phyloP scores from a whole-genome alignment of 2,329 filamentous ascomycete species.

The Huntiella decipiens region DNA sequence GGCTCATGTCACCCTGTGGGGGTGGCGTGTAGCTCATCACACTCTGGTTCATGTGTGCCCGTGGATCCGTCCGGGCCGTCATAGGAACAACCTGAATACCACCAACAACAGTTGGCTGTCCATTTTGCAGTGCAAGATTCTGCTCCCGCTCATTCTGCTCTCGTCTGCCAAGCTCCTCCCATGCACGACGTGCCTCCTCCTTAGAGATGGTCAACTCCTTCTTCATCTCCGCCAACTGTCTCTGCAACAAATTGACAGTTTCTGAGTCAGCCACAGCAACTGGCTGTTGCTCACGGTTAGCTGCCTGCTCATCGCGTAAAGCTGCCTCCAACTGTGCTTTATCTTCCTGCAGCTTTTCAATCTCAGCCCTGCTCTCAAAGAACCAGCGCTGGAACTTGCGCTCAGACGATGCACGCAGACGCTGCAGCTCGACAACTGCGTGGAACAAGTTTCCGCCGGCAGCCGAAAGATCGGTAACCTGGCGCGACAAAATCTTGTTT shows the following conservation, averaged over 20 bases:
- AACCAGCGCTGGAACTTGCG: constrained; percentile 98
- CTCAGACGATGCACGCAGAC: constrained; percentile 83
- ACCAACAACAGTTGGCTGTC: constrained; percentile 73
- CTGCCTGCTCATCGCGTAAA: constrained; percentile 55
- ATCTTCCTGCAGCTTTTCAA: constrained; percentile 68
- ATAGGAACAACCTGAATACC: constrained; percentile 93
- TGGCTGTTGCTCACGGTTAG: constrained; percentile 48
- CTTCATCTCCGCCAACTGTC: constrained; percentile 72
- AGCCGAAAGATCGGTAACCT: constrained; percentile 92
- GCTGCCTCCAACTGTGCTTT: constrained; percentile 61
- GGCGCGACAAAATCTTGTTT: constrained; percentile 72
- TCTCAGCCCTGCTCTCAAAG: constrained; percentile 77
- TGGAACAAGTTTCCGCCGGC: constrained; percentile 95
- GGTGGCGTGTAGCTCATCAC: constrained; percentile 10
- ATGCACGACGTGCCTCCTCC: constrained; percentile 83
- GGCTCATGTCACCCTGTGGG: constrained; percentile 10
- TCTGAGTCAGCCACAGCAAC: constrained; percentile 11
- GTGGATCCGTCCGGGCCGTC: constrained; percentile 35
- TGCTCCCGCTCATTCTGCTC: constrained; percentile 87
- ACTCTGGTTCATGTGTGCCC: constrained; percentile 15
- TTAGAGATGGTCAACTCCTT: constrained; percentile 89
- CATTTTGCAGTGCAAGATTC: constrained; percentile 67
- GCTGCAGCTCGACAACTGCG: constrained; percentile 87
- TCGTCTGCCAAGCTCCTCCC: constrained; percentile 86
- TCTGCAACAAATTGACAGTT: constrained; percentile 31